phyloP scores from a whole-genome alignment of 306 rosid species.

The Ormosia semicastrata region DNA sequence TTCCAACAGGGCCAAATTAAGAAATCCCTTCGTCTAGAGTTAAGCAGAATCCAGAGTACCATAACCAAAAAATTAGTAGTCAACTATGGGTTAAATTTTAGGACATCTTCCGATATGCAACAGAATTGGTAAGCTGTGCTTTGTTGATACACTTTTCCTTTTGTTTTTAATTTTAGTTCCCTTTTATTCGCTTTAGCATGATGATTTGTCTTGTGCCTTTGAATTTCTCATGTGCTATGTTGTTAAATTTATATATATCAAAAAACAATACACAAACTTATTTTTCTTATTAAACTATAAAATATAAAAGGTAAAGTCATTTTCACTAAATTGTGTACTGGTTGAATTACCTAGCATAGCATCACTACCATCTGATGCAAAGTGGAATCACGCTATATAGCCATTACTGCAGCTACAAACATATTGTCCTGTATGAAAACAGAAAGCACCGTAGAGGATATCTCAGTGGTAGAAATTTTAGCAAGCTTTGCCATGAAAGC shows the following conservation, averaged over 20 bases:
- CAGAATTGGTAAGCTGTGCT: too few relatives aligned
- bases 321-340: not conserved
- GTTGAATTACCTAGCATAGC: not conserved
- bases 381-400: not conserved
- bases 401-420: not conserved
- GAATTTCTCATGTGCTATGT: too few relatives aligned
- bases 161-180: too few relatives aligned
- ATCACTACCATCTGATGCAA: slow-evolving; percentile 9
- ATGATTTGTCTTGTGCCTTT: too few relatives aligned
- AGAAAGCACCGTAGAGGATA: slow-evolving; percentile 77
- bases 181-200: too few relatives aligned
- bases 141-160: too few relatives aligned
- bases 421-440: not conserved
- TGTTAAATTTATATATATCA: not conserved
- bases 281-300: not conserved
- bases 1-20: too few relatives aligned
- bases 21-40: too few relatives aligned
- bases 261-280: not conserved
- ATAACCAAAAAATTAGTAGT: too few relatives aligned
- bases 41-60: too few relatives aligned
- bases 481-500: slow-evolving; percentile 80
- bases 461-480: slow-evolving; percentile 86
- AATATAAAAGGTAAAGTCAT: not conserved
- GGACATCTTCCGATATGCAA: too few relatives aligned
- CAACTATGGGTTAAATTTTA: too few relatives aligned